These are phyloP conservation scores for Naganishia randhawae DNA, from an alignment of 768 basidiomycete species.

Conservation along the genomic window DNA sequence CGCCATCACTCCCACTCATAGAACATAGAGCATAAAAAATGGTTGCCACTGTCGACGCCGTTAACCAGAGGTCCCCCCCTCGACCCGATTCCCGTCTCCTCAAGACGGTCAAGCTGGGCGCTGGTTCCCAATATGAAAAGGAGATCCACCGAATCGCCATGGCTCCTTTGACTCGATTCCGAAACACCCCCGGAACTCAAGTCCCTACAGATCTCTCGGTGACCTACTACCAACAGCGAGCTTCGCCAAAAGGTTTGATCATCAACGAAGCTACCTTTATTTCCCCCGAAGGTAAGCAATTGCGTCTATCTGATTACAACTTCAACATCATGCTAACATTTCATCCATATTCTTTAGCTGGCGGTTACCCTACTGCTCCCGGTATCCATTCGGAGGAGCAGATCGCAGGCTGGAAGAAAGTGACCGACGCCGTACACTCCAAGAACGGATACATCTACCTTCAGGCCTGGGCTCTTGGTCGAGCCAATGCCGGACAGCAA, in stretches of 20 bases:
- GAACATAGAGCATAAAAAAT: conserved; percentile 2
- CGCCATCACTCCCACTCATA: background rate
- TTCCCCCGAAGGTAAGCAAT: conserved; percentile 46
- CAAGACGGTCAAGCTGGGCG: conserved; percentile 18
- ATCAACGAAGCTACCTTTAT: conserved; percentile 57
- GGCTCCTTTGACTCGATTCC: conserved; percentile 43
- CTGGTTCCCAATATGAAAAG: conserved; percentile 9
- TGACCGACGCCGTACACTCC: conserved; percentile 61
- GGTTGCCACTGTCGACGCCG: conserved; percentile 17
- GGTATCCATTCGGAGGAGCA: conserved; percentile 67
- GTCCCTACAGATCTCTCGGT: conserved; percentile 34
- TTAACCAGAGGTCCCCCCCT: conserved; percentile 20
- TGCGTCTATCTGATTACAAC: background rate
- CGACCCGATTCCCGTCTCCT: conserved; percentile 18
- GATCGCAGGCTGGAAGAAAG: conserved; percentile 58
- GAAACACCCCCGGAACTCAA: conserved; percentile 32
- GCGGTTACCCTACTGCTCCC: conserved; percentile 57
- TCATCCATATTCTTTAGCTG: conserved; percentile 41
- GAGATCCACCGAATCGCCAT: conserved; percentile 42
- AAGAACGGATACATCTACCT: conserved; percentile 57
- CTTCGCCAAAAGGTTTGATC: conserved; percentile 45
- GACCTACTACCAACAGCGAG: conserved; percentile 48
- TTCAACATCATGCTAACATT: background rate
- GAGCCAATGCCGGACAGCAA: conserved; percentile 30
- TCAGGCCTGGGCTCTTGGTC: conserved; percentile 62